Conservation (phyloP, 1,284 basidiomycete genomes). For the Papiliotrema nemorosa region DNA sequence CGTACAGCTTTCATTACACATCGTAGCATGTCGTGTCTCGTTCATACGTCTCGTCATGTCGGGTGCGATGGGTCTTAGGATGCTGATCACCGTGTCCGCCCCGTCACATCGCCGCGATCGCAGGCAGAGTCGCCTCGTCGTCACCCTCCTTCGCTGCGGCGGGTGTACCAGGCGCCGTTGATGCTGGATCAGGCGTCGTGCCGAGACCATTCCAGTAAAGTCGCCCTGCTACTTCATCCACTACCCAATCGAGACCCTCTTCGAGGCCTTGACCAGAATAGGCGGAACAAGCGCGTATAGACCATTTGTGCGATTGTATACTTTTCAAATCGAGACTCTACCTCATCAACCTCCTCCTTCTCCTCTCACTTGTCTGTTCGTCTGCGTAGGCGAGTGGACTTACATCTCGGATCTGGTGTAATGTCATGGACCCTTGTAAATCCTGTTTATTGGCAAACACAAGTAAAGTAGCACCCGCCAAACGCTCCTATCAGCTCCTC, state of each 20-base stretch:
- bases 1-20: too few relatives aligned
- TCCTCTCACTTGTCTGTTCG: background rate
- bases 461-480: conserved; percentile 89
- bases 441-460: conserved; percentile 99
- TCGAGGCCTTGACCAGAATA: conserved; percentile 81
- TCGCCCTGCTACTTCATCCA: conserved; percentile 78
- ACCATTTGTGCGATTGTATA: conserved; percentile 85
- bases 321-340: conserved; percentile 70
- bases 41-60: too few relatives aligned
- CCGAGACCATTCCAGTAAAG: conserved; percentile 42
- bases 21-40: too few relatives aligned
- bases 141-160: too few relatives aligned
- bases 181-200: background rate
- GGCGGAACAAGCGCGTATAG: conserved; percentile 87
- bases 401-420: conserved; percentile 77
- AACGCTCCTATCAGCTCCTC: conserved; percentile 56
- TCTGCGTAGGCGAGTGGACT: conserved; percentile 30
- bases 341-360: background rate
- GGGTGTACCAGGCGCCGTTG: too few relatives aligned
- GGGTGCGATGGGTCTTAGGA: too few relatives aligned
- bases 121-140: too few relatives aligned
- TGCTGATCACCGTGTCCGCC: too few relatives aligned
- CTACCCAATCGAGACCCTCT: conserved; percentile 89
- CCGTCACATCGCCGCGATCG: too few relatives aligned
- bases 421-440: conserved; percentile 77